phyloP scores from a whole-genome alignment of 495 filamentous ascomycete genomes.

The Daldinia bambusicola region DNA sequence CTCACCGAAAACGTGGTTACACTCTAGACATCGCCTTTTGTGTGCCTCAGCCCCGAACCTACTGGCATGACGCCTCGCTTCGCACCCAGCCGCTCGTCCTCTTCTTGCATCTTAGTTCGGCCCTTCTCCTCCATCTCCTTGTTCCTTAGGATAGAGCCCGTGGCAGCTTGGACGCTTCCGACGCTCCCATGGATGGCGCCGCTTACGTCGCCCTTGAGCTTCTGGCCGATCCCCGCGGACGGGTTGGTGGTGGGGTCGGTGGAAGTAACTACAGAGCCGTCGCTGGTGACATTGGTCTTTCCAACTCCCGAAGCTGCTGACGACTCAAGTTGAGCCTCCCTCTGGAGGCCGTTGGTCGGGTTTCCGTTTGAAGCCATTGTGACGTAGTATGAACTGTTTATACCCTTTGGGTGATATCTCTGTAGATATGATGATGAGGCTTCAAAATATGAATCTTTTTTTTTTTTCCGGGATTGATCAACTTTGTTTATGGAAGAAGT shows the following conservation, averaged over 20 bases:
- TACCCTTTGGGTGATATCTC: not conserved
- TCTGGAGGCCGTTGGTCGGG: conserved; percentile 27
- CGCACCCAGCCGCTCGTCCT: conserved; percentile 40
- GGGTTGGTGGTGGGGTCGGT: conserved; percentile 40
- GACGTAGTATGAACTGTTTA: not conserved
- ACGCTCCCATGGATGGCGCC: conserved; percentile 38
- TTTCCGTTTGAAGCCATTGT: conserved; percentile 38
- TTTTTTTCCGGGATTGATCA: not conserved
- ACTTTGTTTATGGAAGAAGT: not conserved
- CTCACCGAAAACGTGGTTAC: not conserved
- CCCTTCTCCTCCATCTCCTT: conserved; percentile 40
- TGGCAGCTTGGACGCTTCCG: conserved; percentile 37
- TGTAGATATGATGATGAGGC: not conserved
- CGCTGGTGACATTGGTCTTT: conserved; percentile 18
- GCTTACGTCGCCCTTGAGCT: conserved; percentile 42
- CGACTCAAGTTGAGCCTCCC: conserved; percentile 24
- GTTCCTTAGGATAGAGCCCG: conserved; percentile 34
- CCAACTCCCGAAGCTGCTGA: conserved; percentile 6
- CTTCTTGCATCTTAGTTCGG: conserved; percentile 39
- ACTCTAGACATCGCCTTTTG: conserved; percentile 7
- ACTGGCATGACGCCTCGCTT: conserved; percentile 45
- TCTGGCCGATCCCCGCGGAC: conserved; percentile 29
- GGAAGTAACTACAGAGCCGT: conserved; percentile 36
- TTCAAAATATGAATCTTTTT: not conserved
- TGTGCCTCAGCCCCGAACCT: conserved; percentile 35